phyloP scores from a whole-genome alignment of 208 protist genomes.

The Chromosphaera perkinsii region DNA sequence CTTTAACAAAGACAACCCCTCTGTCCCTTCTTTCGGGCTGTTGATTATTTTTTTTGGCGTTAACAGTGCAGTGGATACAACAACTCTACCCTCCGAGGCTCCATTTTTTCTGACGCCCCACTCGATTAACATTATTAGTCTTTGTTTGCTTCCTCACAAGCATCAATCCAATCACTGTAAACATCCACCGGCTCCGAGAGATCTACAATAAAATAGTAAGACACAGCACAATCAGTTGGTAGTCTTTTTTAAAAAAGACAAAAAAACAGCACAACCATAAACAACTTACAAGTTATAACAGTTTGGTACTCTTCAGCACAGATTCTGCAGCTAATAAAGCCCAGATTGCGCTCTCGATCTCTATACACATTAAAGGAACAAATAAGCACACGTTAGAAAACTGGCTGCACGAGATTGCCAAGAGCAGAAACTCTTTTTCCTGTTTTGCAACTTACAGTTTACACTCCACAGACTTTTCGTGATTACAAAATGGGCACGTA shows the following conservation, averaged over 20 bases:
- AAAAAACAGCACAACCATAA: neutral
- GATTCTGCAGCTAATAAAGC: neutral
- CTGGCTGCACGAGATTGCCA: too few species aligned
- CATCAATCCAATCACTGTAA: conserved; percentile 27
- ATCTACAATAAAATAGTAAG: conserved; percentile 1
- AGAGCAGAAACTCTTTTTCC: too few species aligned
- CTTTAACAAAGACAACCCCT: too few species aligned
- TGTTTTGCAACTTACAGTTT: conserved; percentile 22
- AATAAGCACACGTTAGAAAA: neutral
- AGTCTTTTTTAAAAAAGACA: neutral
- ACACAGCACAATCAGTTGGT: neutral
- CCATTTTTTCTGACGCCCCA: too few species aligned
- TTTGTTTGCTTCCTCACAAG: conserved; percentile 30
- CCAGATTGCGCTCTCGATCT: conserved; percentile 5
- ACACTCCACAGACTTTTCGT: conserved; percentile 28
- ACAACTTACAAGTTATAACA: conserved; percentile 10
- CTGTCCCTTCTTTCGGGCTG: too few species aligned
- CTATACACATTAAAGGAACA: conserved; percentile 11
- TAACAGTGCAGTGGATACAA: too few species aligned
- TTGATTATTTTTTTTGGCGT: too few species aligned
- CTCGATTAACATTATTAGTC: too few species aligned
- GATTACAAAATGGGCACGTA: conserved; percentile 35
- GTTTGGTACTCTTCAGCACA: conserved; percentile 7
- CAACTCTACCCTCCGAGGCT: too few species aligned
- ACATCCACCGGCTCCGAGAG: conserved; percentile 23